Percentiles rank a stretch among this genome's conserved stretches.
These are phyloP conservation scores for Serendipita sp. DNA, from an alignment of 768 basidiomycete genomes.

Conservation along the genomic window DNA sequence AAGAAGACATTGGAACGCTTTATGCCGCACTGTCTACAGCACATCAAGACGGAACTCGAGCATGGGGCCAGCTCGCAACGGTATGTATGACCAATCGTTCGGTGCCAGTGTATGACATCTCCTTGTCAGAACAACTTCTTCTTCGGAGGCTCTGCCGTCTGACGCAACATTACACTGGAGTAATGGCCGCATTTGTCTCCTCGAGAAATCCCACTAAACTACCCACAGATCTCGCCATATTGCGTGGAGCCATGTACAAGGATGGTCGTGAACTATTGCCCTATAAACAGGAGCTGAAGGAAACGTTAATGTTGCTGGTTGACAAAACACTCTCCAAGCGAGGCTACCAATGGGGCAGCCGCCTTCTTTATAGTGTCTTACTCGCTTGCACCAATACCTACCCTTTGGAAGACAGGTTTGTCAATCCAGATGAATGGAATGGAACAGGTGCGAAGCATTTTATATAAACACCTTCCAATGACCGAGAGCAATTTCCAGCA, in stretches of 20 bases:
- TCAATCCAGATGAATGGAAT: slow-evolving; percentile 61
- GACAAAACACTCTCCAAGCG: slow-evolving; percentile 63
- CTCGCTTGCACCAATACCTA: slow-evolving; percentile 67
- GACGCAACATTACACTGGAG: slow-evolving; percentile 84
- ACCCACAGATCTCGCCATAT: slow-evolving; percentile 46
- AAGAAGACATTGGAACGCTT: slow-evolving; percentile 64
- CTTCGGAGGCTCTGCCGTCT: slow-evolving; percentile 48
- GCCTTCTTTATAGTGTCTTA: slow-evolving; percentile 54
- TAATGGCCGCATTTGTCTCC: slow-evolving; percentile 20
- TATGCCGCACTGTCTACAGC: slow-evolving; percentile 50
- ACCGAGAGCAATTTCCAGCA: slow-evolving; percentile 24
- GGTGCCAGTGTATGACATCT: slow-evolving; percentile 11
- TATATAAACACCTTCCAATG: too few relatives aligned
- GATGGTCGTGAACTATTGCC: slow-evolving; percentile 34
- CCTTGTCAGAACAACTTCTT: slow-evolving; percentile 38
- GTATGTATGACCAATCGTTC: not conserved
- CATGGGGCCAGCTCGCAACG: slow-evolving; percentile 64
- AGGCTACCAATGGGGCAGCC: slow-evolving; percentile 67
- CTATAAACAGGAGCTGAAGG: slow-evolving; percentile 44
- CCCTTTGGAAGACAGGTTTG: slow-evolving; percentile 63
- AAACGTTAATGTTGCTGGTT: slow-evolving; percentile 45
- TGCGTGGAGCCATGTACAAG: slow-evolving; percentile 70
- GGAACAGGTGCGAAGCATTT: slow-evolving; percentile 38
- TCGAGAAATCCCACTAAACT: not conserved
- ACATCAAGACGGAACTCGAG: slow-evolving; percentile 63